A percentile compares a stretch with the other conserved stretches of the same genome.
Evolutionary conservation across 139 green algal genomes (phyloP).

Genomic region (Spirogloea muscicola): DNA sequence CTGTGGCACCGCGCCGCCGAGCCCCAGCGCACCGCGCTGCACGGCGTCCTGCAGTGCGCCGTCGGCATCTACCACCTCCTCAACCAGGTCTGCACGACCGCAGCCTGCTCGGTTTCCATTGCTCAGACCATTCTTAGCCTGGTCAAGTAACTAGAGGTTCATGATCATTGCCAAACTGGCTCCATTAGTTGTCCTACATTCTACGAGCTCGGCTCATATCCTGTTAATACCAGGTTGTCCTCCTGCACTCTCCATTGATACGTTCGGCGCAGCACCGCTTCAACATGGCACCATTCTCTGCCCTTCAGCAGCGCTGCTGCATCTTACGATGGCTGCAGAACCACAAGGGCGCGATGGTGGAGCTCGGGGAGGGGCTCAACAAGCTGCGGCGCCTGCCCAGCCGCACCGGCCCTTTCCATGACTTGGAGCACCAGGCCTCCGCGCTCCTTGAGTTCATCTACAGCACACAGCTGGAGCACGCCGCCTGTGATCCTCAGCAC

Average conservation of each 20-base stretch:
- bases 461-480: conserved; percentile 44
- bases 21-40: conserved; percentile 30
- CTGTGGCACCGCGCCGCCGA: conserved; percentile 32
- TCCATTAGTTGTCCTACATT: too few relatives aligned
- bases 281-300: too few relatives aligned
- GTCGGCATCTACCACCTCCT: conserved; percentile 42
- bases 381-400: conserved; percentile 20
- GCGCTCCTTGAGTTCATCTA: conserved; percentile 49
- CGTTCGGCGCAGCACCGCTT: too few relatives aligned
- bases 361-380: conserved; percentile 44
- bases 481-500: conserved; percentile 30
- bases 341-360: conserved; percentile 44
- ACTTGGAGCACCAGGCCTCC: conserved; percentile 26
- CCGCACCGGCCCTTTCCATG: not conserved
- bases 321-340: too few relatives aligned
- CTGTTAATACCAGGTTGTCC: too few relatives aligned
- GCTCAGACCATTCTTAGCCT: too few relatives aligned
- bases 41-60: conserved; percentile 42
- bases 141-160: too few relatives aligned
- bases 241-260: too few relatives aligned
- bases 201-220: too few relatives aligned
- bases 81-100: conserved; percentile 8
- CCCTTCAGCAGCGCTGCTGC: too few relatives aligned
- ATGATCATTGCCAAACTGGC: too few relatives aligned
- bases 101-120: too few relatives aligned